Percentiles rank a stretch among this genome's conserved stretches.
Conservation (phyloP, 2,329 filamentous ascomycete species). For the Ophiosphaerella herpotricha region DNA sequence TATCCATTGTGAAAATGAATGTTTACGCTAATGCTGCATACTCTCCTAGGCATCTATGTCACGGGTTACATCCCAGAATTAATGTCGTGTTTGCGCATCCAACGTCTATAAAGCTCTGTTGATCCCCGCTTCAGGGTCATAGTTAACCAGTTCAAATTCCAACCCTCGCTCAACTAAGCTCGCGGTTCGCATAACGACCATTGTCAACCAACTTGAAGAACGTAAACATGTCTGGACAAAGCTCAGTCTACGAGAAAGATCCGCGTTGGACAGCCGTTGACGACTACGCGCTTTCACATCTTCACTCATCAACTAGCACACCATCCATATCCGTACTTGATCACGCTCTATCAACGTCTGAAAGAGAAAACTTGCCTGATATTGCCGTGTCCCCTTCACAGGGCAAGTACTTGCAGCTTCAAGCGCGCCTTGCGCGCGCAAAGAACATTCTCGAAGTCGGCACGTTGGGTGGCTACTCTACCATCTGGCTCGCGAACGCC, state of each 20-base stretch:
- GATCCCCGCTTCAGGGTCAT: not conserved
- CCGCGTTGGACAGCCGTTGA: constrained; percentile 49
- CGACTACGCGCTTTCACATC: constrained; percentile 39
- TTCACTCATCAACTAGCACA: constrained; percentile 31
- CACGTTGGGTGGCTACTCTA: constrained; percentile 59
- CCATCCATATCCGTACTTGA: constrained; percentile 34
- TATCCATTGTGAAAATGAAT: constrained; percentile 1
- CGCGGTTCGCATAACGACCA: no score
- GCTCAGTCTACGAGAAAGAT: constrained; percentile 34
- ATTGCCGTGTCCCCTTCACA: constrained; percentile 42
- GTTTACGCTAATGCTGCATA: not conserved
- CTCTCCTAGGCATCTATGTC: constrained; percentile 1
- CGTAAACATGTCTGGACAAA: constrained; percentile 18
- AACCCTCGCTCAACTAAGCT: not conserved
- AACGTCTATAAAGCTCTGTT: constrained; percentile 8
- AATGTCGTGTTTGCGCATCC: not conserved
- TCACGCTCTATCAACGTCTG: constrained; percentile 25
- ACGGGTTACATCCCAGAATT: not conserved
- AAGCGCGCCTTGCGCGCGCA: constrained; percentile 33
- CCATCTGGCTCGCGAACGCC: constrained; percentile 57
- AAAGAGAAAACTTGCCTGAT: constrained; percentile 34
- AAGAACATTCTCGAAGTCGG: constrained; percentile 57
- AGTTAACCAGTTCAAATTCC: not conserved
- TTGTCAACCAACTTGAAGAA: not conserved
- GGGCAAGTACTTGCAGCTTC: constrained; percentile 42